Evolutionary conservation across 148 eudicot genomes (phyloP).

Genomic region (Chenopodium suecicum): DNA sequence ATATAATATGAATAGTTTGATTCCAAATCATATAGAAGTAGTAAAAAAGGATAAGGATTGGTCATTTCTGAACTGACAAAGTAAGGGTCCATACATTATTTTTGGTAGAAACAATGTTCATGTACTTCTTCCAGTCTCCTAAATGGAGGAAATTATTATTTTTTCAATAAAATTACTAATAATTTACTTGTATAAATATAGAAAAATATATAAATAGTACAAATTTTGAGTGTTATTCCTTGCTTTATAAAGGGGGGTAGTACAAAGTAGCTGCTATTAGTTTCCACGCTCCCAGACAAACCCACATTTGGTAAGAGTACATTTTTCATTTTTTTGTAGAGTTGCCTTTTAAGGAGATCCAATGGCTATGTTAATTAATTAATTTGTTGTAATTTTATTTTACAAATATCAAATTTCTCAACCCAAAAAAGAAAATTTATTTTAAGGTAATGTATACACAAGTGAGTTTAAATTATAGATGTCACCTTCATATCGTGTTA

Average conservation of each 20-base stretch:
- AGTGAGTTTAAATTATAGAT: too few relatives aligned
- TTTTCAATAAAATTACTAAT: neutral
- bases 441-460: too few relatives aligned
- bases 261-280: neutral
- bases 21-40: neutral
- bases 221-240: neutral
- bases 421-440: too few relatives aligned
- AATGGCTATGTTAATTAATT: neutral
- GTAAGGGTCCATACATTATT: constrained; percentile 1
- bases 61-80: constrained; percentile 16
- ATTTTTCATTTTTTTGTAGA: neutral
- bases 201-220: neutral
- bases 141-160: constrained; percentile 14
- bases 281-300: constrained; percentile 28
- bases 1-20: neutral
- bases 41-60: neutral
- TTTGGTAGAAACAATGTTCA: constrained; percentile 19
- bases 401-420: too few relatives aligned
- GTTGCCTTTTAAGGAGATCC: constrained; percentile 14
- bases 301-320: constrained; percentile 11
- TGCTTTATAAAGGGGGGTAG: neutral
- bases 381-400: too few relatives aligned
- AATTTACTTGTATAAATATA: neutral
- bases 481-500: too few relatives aligned
- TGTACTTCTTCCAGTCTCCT: constrained; percentile 9